These are phyloP conservation scores for Exserohilum rostratum DNA, from an alignment of 2,329 filamentous ascomycete species.

Conservation along the genomic window DNA sequence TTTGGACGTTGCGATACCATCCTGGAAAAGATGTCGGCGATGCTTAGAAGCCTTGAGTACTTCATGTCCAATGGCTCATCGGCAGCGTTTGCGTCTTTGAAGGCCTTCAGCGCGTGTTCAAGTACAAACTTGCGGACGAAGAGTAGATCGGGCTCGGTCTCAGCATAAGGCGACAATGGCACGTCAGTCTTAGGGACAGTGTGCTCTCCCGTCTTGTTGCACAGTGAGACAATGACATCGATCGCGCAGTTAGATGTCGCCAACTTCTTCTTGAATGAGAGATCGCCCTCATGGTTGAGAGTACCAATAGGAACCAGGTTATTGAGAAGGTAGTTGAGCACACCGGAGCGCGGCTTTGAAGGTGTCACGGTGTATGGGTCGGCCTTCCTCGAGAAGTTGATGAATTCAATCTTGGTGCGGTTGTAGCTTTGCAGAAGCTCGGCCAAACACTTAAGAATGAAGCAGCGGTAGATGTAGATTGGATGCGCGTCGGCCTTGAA, in stretches of 20 bases:
- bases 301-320: conserved; percentile 72
- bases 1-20: conserved; percentile 72
- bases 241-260: conserved; percentile 87
- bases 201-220: conserved; percentile 84
- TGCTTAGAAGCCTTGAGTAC: conserved; percentile 83
- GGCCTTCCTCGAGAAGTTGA: conserved; percentile 95
- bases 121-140: conserved; percentile 95
- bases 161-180: conserved; percentile 55
- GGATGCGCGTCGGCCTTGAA: conserved; percentile 95
- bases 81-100: conserved; percentile 82
- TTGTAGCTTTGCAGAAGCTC: conserved; percentile 93
- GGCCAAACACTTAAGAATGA: conserved; percentile 87
- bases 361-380: conserved; percentile 84
- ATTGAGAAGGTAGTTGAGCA: conserved; percentile 91
- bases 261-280: conserved; percentile 80
- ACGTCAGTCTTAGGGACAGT: conserved; percentile 58
- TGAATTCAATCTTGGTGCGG: conserved; percentile 95
- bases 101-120: conserved; percentile 89
- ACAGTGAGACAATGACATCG: conserved; percentile 82
- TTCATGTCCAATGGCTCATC: conserved; percentile 81
- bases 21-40: conserved; percentile 90
- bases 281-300: conserved; percentile 73
- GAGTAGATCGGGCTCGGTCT: conserved; percentile 81
- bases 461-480: conserved; percentile 95
- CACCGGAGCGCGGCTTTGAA: conserved; percentile 89